These are phyloP conservation scores for Chenopodium berlandieri DNA, from an alignment of 148 eudicot species.

Conservation along the genomic window DNA sequence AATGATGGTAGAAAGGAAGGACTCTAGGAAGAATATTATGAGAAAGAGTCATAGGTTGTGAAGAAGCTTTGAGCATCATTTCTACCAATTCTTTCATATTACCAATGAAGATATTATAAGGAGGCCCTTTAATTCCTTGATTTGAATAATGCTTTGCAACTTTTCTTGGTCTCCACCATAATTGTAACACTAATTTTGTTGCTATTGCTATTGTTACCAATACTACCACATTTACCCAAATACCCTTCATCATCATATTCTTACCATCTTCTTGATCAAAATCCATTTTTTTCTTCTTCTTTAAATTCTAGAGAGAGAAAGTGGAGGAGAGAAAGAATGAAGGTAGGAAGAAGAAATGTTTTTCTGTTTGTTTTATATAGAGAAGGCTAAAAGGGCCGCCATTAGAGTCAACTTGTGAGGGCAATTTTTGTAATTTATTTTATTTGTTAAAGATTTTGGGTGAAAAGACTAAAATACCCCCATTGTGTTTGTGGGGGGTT, in stretches of 20 bases:
- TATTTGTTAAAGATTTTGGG: not conserved
- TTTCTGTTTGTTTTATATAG: conserved; percentile 39
- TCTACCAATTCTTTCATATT: conserved; percentile 77
- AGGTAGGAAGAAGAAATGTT: conserved; percentile 24
- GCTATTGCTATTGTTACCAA: conserved; percentile 24
- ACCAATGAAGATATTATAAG: conserved; percentile 61
- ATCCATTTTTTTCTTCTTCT: conserved; percentile 4
- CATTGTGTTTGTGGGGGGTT: conserved; percentile 21
- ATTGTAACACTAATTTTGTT: conserved; percentile 41
- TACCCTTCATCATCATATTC: conserved; percentile 13
- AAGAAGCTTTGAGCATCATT: conserved; percentile 67
- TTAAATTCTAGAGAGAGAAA: conserved; percentile 3
- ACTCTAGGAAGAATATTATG: conserved; percentile 89
- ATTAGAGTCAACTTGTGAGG: conserved; percentile 39
- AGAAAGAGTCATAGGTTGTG: conserved; percentile 66
- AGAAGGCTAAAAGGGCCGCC: conserved; percentile 18
- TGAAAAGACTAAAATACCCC: conserved; percentile 23
- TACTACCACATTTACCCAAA: conserved; percentile 28
- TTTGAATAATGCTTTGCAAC: conserved; percentile 53
- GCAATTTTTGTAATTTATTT: conserved; percentile 24
- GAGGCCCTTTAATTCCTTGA: conserved; percentile 87
- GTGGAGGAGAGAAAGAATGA: conserved; percentile 2
- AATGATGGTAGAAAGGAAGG: conserved; percentile 88
- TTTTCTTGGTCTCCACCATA: conserved; percentile 78
- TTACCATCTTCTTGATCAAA: conserved; percentile 15